Base-by-base conservation (phyloP, 495 filamentous ascomycete species). In the Venustampulla echinocandica region DNA sequence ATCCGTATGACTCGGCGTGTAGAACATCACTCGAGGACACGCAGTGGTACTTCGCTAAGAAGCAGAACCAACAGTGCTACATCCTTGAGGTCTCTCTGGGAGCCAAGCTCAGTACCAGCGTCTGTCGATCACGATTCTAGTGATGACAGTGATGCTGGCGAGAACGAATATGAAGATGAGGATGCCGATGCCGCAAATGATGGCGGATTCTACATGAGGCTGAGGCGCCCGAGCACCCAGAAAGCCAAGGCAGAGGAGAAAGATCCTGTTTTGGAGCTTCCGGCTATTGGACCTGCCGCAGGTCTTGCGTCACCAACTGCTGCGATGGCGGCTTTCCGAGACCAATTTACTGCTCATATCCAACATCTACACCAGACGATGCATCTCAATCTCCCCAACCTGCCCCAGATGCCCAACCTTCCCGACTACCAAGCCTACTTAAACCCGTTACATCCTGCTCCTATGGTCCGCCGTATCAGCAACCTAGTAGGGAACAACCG, bases 301-400 rank as follows among this genome's bases (percentile, higher is more conserved):
- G 51, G 64, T 7, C 61, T 68, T 3, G 71, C 74, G 36, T 70
- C 76, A 10, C 74, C 81, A 17, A 70, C 76, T 1, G 76, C 82
- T 14, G 59, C 81, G 20, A 75, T 87, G 62, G 68, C 79, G 22
- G 84, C 83, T 19, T 81, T 86, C 73, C 77, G 82, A 47, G 84
- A 90, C 42, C 82, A 87, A 42, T 64, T 94, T 14, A 75, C 80
- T 33, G 73, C 76, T 2, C 88, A 92, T 56, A 76, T 92, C 54
- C 83, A 90, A 42, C 81, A 88, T 28, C 71, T 89, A 50, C 87
- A 90, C 53, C 80, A 88, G 52, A 77, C 71, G 13, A 76, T 85
- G 44, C 69, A 80, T 19, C 69, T 80, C 53, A 82, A 77, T 19
- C 75, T 86, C 61, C 82, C 82, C 14, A 81, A 81, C 42, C 69